Evolutionary conservation across 805 yeast genomes (phyloP).

Genomic region (Torulaspora microellipsoides): DNA sequence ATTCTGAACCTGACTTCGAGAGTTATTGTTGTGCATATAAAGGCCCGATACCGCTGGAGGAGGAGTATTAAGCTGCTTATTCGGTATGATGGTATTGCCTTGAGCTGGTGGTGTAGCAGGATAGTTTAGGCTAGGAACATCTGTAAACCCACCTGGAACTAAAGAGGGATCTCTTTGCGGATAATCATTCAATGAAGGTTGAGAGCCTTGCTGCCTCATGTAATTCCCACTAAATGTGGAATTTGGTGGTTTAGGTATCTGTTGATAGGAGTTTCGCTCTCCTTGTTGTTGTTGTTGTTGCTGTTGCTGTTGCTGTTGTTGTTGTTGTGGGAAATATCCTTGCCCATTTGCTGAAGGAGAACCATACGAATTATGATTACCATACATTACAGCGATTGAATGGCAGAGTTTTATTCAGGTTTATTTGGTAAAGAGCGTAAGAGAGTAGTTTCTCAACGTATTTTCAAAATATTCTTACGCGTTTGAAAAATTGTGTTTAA

Average conservation of each 20-base stretch:
- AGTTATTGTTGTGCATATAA: constrained; percentile 29
- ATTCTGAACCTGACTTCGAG: constrained; percentile 23
- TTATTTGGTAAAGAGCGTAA: too few relatives aligned
- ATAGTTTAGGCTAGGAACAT: constrained; percentile 28
- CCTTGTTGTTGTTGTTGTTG: constrained; percentile 4
- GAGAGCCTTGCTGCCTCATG: constrained; percentile 37
- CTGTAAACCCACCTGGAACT: constrained; percentile 27
- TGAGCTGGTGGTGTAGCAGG: constrained; percentile 32
- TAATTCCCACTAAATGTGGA: constrained; percentile 36
- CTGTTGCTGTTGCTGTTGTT: background rate
- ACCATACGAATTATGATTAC: constrained; percentile 7
- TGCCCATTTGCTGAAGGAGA: constrained; percentile 4
- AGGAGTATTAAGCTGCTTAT: constrained; percentile 20
- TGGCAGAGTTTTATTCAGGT: too few relatives aligned
- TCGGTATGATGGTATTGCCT: constrained; percentile 14
- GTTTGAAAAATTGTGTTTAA: too few relatives aligned
- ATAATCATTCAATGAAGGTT: constrained; percentile 36
- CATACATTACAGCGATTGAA: constrained; percentile 3
- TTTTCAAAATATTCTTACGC: too few relatives aligned
- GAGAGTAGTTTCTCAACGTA: too few relatives aligned
- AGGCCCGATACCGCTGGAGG: constrained; percentile 26
- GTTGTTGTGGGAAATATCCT: background rate
- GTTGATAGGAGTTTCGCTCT: constrained; percentile 1
- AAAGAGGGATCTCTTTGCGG: constrained; percentile 16
- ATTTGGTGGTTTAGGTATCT: constrained; percentile 31